Evolutionary conservation across 2,329 filamentous ascomycete genomes (phyloP).

Genomic region (Lizonia empirigonia): DNA sequence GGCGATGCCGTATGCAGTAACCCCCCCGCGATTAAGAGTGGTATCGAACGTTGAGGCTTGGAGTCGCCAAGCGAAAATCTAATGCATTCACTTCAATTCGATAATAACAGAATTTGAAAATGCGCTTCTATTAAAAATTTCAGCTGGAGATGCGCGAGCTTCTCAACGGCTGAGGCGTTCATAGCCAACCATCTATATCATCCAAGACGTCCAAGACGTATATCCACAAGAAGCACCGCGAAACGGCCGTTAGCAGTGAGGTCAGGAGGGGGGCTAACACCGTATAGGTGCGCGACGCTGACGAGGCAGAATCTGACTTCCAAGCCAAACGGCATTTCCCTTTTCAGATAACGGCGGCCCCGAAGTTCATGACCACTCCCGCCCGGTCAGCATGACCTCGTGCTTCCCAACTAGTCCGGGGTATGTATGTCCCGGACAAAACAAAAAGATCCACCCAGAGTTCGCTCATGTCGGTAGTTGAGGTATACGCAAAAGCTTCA

Average conservation of each 20-base stretch:
- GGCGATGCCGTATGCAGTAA: background rate
- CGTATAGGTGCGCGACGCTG: slow-evolving; percentile 8
- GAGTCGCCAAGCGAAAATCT: slow-evolving; percentile 6
- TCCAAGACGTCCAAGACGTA: slow-evolving; percentile 19
- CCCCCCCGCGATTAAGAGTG: background rate
- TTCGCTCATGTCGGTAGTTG: slow-evolving; percentile 13
- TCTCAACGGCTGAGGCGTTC: slow-evolving; percentile 10
- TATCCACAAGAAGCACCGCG: slow-evolving; percentile 14
- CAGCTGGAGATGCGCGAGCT: slow-evolving; percentile 16
- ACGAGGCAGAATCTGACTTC: slow-evolving; percentile 5
- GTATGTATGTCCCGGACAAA: slow-evolving; percentile 17
- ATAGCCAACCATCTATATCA: slow-evolving; percentile 25
- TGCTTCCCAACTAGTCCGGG: slow-evolving; percentile 11
- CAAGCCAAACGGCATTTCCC: slow-evolving; percentile 9
- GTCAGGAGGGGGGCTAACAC: slow-evolving; percentile 18
- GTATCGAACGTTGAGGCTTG: background rate
- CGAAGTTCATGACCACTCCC: slow-evolving; percentile 4
- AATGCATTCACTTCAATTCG: background rate
- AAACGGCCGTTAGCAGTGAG: slow-evolving; percentile 21
- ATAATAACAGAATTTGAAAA: slow-evolving; percentile 8
- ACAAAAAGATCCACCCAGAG: slow-evolving; percentile 21
- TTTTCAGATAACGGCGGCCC: slow-evolving; percentile 2
- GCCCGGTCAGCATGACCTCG: slow-evolving; percentile 1
- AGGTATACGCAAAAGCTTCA: slow-evolving; percentile 28
- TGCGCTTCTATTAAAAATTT: slow-evolving; percentile 15